Evolutionary conservation across 805 yeast genomes (phyloP).

Genomic region (Ogataea nakhonphanomensis): DNA sequence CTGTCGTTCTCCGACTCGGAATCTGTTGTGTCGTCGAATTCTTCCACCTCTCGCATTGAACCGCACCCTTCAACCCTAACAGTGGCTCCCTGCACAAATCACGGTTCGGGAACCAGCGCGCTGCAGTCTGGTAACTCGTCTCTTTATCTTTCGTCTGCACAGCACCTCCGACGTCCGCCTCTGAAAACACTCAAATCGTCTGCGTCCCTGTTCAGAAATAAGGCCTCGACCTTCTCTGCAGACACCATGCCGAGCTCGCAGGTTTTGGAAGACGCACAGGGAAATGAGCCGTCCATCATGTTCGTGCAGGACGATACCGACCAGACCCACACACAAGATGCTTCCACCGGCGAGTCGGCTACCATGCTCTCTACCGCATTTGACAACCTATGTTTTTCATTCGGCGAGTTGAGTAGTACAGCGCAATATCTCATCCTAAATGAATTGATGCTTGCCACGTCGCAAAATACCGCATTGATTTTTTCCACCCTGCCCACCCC

Average conservation of each 20-base stretch:
- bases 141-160: slow-evolving; percentile 12
- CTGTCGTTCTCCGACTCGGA: slow-evolving; percentile 25
- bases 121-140: background rate
- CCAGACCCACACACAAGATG: background rate
- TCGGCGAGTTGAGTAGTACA: slow-evolving; percentile 85
- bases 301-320: slow-evolving; percentile 48
- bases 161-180: slow-evolving; percentile 22
- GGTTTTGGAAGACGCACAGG: slow-evolving; percentile 64
- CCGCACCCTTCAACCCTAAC: background rate
- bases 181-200: slow-evolving; percentile 22
- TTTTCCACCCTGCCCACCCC: slow-evolving; percentile 93
- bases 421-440: slow-evolving; percentile 89
- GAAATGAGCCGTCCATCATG: slow-evolving; percentile 61
- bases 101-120: too few relatives aligned
- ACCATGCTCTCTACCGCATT: slow-evolving; percentile 14
- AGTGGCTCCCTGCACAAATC: too few relatives aligned
- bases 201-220: slow-evolving; percentile 17
- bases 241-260: slow-evolving; percentile 68
- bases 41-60: slow-evolving; percentile 15
- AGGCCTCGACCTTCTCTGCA: slow-evolving; percentile 45
- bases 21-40: slow-evolving; percentile 19
- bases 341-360: slow-evolving; percentile 4
- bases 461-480: slow-evolving; percentile 64
- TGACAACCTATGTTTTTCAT: slow-evolving; percentile 38
- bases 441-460: slow-evolving; percentile 70